Percentiles rank a stretch among this genome's conserved stretches.
Evolutionary conservation across 768 basidiomycete genomes (phyloP).

Genomic region (Crassisporium funariophilum): DNA sequence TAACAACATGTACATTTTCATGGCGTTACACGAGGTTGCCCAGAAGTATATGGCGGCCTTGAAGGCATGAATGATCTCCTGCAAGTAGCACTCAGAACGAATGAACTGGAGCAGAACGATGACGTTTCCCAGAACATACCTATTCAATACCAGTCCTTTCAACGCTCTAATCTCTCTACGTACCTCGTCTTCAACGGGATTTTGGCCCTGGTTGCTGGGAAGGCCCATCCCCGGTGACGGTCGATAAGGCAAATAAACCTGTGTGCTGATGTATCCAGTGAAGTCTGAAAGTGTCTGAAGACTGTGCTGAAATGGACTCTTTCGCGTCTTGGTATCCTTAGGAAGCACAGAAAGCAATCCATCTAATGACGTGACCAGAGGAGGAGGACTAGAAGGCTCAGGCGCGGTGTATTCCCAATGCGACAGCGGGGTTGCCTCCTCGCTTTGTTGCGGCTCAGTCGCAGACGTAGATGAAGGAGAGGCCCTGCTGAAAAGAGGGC

Average conservation of each 20-base stretch:
- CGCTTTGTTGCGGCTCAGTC: constrained; percentile 19
- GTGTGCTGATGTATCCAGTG: constrained; percentile 78
- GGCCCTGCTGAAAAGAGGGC: constrained; percentile 50
- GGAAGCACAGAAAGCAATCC: constrained; percentile 40
- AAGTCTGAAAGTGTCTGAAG: constrained; percentile 69
- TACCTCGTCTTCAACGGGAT: constrained; percentile 66
- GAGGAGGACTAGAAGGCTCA: constrained; percentile 35
- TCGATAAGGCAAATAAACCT: constrained; percentile 61
- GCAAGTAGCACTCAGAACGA: not conserved
- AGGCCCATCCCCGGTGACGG: constrained; percentile 31
- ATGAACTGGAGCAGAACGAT: not conserved
- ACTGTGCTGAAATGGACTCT: constrained; percentile 56
- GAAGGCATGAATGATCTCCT: constrained; percentile 46
- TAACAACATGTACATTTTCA: constrained; percentile 1
- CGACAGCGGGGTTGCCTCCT: constrained; percentile 14
- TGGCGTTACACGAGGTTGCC: constrained; percentile 9
- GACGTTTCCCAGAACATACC: constrained; percentile 41
- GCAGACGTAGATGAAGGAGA: constrained; percentile 17
- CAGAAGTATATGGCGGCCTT: constrained; percentile 23
- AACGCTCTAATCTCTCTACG: constrained; percentile 73
- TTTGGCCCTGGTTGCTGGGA: constrained; percentile 24
- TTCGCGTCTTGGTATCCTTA: constrained; percentile 27
- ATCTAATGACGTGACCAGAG: constrained; percentile 38
- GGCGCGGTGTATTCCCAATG: constrained; percentile 46
- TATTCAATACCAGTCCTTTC: constrained; percentile 78